These are phyloP conservation scores for Leccinellum rugosiceps DNA, from an alignment of 768 basidiomycete genomes.

Conservation along the genomic window DNA sequence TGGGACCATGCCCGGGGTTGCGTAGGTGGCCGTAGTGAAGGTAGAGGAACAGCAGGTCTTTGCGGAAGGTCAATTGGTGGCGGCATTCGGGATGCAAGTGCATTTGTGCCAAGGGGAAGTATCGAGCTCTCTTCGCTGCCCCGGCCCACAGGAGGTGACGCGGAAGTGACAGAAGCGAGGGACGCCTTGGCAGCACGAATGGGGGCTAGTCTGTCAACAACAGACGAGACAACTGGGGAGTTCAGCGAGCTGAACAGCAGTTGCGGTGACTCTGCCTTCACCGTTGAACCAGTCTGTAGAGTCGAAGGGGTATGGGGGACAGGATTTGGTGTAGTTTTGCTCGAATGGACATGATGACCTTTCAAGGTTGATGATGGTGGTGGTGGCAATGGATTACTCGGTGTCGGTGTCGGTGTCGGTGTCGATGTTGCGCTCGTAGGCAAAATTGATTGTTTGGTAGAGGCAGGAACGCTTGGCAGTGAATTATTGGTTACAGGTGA, in stretches of 20 bases:
- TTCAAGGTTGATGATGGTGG: neutral
- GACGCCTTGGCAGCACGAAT: slow-evolving; percentile 33
- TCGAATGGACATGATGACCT: neutral
- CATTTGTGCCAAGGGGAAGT: neutral
- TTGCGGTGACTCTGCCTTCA: slow-evolving; percentile 21
- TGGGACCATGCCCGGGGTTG: neutral
- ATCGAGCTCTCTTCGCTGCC: neutral
- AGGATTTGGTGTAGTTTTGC: neutral
- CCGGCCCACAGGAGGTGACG: slow-evolving; percentile 9
- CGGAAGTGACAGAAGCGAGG: slow-evolving; percentile 9
- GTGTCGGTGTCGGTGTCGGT: neutral
- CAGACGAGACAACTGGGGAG: slow-evolving; percentile 4
- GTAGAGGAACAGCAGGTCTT: neutral
- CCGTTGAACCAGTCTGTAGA: slow-evolving; percentile 9
- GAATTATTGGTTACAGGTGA: slow-evolving; percentile 21
- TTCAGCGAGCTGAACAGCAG: slow-evolving; percentile 6
- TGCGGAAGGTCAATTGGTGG: neutral
- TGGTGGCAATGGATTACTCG: neutral
- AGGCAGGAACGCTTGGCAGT: slow-evolving; percentile 6
- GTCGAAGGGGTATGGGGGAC: neutral
- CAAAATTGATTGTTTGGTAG: neutral
- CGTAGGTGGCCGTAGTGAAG: neutral
- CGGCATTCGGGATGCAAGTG: neutral
- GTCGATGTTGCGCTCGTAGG: neutral
- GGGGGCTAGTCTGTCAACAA: slow-evolving; percentile 29